Conservation (phyloP, 768 basidiomycete species). For the Crassisporium funariophilum region DNA sequence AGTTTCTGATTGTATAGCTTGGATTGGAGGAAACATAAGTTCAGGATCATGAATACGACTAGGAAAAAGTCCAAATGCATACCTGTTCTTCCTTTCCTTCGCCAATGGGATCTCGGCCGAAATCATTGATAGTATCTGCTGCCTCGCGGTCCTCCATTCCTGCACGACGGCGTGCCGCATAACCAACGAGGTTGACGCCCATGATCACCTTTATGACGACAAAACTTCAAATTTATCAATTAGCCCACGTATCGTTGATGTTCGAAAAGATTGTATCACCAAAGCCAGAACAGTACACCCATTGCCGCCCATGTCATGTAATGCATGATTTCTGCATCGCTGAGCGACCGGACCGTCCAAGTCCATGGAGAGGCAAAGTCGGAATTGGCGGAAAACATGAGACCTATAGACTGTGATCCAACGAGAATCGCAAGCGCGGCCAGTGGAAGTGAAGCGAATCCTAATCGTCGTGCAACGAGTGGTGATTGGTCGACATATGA, state of each 20-base stretch:
- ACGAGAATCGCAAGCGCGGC: constrained; percentile 82
- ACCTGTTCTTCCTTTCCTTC: constrained; percentile 88
- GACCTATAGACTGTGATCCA: constrained; percentile 67
- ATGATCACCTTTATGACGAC: constrained; percentile 91
- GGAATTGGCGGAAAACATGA: constrained; percentile 57
- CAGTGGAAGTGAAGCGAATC: constrained; percentile 91
- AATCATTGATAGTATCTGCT: constrained; percentile 82
- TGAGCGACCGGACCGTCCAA: constrained; percentile 47
- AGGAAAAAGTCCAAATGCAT: constrained; percentile 20
- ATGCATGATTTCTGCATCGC: constrained; percentile 51
- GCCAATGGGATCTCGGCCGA: constrained; percentile 88
- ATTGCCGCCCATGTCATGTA: constrained; percentile 67
- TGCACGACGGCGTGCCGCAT: constrained; percentile 70
- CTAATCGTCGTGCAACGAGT: constrained; percentile 88
- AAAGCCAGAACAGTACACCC: constrained; percentile 77
- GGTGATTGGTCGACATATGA: constrained; percentile 95
- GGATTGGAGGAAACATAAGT: constrained; percentile 5
- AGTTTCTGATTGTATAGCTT: constrained; percentile 87
- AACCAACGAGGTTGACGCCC: constrained; percentile 84
- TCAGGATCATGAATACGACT: not conserved
- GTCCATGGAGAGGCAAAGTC: constrained; percentile 38
- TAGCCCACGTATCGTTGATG: not conserved
- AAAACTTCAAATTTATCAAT: constrained; percentile 46
- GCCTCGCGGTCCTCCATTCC: constrained; percentile 78
- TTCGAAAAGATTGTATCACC: constrained; percentile 45